Evolutionary conservation across 805 yeast genomes (phyloP).

Genomic region (Suhomyces faveliae): DNA sequence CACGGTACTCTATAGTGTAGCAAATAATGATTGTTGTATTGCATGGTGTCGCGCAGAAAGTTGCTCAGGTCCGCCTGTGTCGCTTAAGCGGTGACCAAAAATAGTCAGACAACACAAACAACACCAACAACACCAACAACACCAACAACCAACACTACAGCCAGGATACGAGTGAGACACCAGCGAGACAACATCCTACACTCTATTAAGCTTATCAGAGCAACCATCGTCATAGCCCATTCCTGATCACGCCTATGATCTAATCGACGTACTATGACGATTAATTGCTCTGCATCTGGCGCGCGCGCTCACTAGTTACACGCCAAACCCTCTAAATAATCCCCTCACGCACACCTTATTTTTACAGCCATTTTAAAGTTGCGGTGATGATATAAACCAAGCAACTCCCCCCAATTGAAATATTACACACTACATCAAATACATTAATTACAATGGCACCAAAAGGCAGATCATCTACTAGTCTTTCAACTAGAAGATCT

Average conservation of each 20-base stretch:
- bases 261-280: background rate
- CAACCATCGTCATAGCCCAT: no score
- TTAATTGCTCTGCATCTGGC: background rate
- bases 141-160: no score
- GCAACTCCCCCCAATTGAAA: background rate
- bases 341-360: background rate
- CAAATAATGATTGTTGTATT: background rate
- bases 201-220: no score
- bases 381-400: background rate
- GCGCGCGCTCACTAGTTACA: background rate
- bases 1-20: background rate
- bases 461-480: slow-evolving; percentile 36
- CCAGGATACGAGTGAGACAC: no score
- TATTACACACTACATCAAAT: background rate
- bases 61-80: background rate
- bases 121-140: no score
- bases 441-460: background rate
- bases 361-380: background rate
- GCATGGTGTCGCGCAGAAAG: background rate
- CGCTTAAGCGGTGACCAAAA: background rate
- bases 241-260: background rate
- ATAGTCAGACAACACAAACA: background rate
- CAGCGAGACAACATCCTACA: no score
- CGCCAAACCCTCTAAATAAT: background rate
- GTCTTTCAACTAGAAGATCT: slow-evolving; percentile 39